These are phyloP conservation scores for Phytophthora brassicae DNA, from an alignment of 352 stramenopile genomes.

Conservation along the genomic window DNA sequence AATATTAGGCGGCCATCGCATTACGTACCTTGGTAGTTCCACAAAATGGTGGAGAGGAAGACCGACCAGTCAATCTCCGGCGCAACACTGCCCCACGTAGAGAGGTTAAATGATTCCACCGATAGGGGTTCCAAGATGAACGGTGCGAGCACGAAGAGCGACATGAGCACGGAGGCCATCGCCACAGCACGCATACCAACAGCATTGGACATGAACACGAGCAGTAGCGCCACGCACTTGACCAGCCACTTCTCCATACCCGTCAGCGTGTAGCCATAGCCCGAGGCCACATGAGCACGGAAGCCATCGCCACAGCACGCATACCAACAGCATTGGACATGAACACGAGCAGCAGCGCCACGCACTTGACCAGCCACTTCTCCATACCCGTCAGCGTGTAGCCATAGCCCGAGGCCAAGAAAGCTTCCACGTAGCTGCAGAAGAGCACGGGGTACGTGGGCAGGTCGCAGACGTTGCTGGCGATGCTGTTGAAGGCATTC, in stretches of 20 bases:
- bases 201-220: conserved; percentile 73
- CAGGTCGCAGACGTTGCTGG: conserved; percentile 84
- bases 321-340: conserved; percentile 73
- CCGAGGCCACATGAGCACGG: conserved; percentile 79
- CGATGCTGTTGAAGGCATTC: conserved; percentile 86
- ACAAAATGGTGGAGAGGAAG: conserved; percentile 86
- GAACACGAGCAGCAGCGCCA: conserved; percentile 73
- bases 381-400: conserved; percentile 53
- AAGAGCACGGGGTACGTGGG: conserved; percentile 85
- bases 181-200: conserved; percentile 80
- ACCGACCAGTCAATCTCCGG: conserved; percentile 79
- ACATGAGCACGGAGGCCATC: conserved; percentile 78
- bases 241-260: conserved; percentile 64
- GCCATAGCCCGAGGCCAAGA: conserved; percentile 61
- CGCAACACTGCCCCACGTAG: conserved; percentile 69
- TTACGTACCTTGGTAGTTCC: conserved; percentile 79
- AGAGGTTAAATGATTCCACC: conserved; percentile 70
- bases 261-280: conserved; percentile 49
- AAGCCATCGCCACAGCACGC: conserved; percentile 71
- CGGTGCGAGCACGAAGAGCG: conserved; percentile 77
- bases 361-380: conserved; percentile 73
- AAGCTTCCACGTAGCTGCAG: conserved; percentile 83
- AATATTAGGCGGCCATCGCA: neutral
- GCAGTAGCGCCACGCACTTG: conserved; percentile 65
- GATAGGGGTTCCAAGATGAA: conserved; percentile 79